Evolutionary conservation across 108 stramenopile genomes (phyloP).

Genomic region (Cylindrotheca closterium): DNA sequence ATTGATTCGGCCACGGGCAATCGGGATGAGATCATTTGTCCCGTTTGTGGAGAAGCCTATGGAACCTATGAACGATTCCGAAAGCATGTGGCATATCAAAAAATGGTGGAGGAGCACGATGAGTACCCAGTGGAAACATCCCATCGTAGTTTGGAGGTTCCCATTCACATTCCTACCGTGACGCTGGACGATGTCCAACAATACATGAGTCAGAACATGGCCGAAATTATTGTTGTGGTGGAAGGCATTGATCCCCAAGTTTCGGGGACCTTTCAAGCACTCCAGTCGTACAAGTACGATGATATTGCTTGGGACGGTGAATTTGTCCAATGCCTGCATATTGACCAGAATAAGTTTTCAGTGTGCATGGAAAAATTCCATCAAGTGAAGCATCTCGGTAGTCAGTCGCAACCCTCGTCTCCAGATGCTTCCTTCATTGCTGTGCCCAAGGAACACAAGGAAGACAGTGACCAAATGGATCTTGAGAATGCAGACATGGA

Average conservation of each 20-base stretch:
- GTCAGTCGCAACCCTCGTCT: no score
- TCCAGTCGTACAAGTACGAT: slow-evolving; percentile 73
- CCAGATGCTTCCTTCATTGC: no score
- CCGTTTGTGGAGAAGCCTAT: slow-evolving; percentile 67
- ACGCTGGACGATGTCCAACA: slow-evolving; percentile 43
- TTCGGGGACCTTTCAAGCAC: slow-evolving; percentile 72
- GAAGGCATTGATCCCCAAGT: slow-evolving; percentile 71
- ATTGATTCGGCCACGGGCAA: slow-evolving; percentile 41
- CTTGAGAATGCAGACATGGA: no score
- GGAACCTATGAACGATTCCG: slow-evolving; percentile 51
- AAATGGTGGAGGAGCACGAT: slow-evolving; percentile 50
- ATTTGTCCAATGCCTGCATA: slow-evolving; percentile 52
- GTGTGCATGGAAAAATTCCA: slow-evolving; percentile 54
- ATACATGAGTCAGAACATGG: slow-evolving; percentile 35
- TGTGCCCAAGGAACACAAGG: no score
- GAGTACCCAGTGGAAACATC: slow-evolving; percentile 20
- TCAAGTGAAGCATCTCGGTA: no score
- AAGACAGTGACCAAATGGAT: no score
- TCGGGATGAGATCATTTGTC: slow-evolving; percentile 61
- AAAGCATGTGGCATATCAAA: slow-evolving; percentile 56
- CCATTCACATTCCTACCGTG: slow-evolving; percentile 4
- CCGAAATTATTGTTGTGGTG: slow-evolving; percentile 69
- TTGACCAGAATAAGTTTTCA: slow-evolving; percentile 13
- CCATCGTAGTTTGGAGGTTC: slow-evolving; percentile 12
- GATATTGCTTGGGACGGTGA: slow-evolving; percentile 73